These are phyloP conservation scores for Immersiporthe knoxdaviesiana DNA, from an alignment of 2,329 filamentous ascomycete species.

Conservation along the genomic window DNA sequence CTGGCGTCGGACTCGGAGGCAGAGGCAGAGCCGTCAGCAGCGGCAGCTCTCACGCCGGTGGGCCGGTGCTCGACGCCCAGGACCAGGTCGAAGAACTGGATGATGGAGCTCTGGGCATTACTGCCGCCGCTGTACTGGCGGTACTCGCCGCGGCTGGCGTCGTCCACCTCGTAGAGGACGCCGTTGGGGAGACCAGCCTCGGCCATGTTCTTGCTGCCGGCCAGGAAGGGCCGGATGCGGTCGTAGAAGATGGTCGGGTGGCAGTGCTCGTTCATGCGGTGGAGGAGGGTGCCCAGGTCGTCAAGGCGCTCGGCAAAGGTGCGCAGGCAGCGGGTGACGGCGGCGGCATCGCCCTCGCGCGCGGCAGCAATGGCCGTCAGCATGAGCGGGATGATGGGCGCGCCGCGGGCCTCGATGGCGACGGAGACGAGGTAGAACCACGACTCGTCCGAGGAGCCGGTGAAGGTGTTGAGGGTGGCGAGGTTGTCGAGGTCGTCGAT, in stretches of 20 bases:
- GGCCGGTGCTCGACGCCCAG: slow-evolving; percentile 89
- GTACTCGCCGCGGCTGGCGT: slow-evolving; percentile 68
- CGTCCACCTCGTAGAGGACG: slow-evolving; percentile 79
- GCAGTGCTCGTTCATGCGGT: slow-evolving; percentile 93
- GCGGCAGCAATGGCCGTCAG: slow-evolving; percentile 83
- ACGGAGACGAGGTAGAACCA: slow-evolving; percentile 98
- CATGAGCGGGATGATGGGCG: slow-evolving; percentile 86
- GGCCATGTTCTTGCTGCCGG: slow-evolving; percentile 96
- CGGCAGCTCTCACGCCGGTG: slow-evolving; percentile 70
- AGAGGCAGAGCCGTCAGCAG: slow-evolving; percentile 42
- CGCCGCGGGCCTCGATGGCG: slow-evolving; percentile 91
- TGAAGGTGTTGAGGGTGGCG: slow-evolving; percentile 86
- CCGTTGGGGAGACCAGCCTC: slow-evolving; percentile 89
- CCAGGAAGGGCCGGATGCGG: slow-evolving; percentile 92
- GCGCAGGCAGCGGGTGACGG: slow-evolving; percentile 76
- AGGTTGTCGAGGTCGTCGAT: slow-evolving; percentile 87
- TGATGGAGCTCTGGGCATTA: slow-evolving; percentile 94
- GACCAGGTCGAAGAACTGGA: slow-evolving; percentile 95
- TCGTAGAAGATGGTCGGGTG: slow-evolving; percentile 95
- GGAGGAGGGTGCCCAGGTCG: slow-evolving; percentile 76
- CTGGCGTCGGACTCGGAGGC: slow-evolving; percentile 49
- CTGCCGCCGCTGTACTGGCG: slow-evolving; percentile 90
- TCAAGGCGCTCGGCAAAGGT: slow-evolving; percentile 86
- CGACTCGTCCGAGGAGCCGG: slow-evolving; percentile 91
- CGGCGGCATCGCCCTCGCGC: slow-evolving; percentile 67